phyloP scores from a whole-genome alignment of 257 asterid species.

The Ehretia macrophylla region DNA sequence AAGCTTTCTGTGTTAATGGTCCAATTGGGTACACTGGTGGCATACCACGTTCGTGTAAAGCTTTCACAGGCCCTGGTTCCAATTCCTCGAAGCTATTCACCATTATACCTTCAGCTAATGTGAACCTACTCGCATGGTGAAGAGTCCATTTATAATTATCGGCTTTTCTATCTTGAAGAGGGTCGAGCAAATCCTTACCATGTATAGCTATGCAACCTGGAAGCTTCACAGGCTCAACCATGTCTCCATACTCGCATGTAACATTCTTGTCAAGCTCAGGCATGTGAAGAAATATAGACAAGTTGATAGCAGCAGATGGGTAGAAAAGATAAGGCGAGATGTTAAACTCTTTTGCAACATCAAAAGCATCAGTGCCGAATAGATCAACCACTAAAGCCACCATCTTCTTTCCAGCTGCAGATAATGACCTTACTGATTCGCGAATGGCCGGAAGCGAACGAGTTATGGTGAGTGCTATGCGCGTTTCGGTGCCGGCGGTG shows the following conservation, averaged over 20 bases:
- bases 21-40: constrained; percentile 23
- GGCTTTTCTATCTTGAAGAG: constrained; percentile 19
- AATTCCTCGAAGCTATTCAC: constrained; percentile 23
- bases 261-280: constrained; percentile 12
- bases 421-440: not conserved
- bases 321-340: constrained; percentile 18
- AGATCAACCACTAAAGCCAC: constrained; percentile 22
- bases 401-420: not conserved
- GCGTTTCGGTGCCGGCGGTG: not conserved
- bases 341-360: constrained; percentile 16
- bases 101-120: constrained; percentile 22
- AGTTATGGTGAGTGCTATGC: constrained; percentile 5
- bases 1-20: constrained; percentile 12
- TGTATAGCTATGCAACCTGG: constrained; percentile 21
- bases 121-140: constrained; percentile 13
- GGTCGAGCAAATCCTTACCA: constrained; percentile 21
- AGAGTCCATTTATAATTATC: constrained; percentile 18
- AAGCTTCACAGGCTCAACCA: constrained; percentile 5
- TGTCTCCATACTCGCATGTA: constrained; percentile 7
- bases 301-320: constrained; percentile 12
- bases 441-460: constrained; percentile 16
- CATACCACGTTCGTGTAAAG: not conserved
- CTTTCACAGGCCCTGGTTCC: constrained; percentile 14
- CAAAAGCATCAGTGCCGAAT: constrained; percentile 23
- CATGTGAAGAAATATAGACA: constrained; percentile 17